phyloP scores from a whole-genome alignment of 169 alveolate genomes.

The Cryptosporidium parvum region DNA sequence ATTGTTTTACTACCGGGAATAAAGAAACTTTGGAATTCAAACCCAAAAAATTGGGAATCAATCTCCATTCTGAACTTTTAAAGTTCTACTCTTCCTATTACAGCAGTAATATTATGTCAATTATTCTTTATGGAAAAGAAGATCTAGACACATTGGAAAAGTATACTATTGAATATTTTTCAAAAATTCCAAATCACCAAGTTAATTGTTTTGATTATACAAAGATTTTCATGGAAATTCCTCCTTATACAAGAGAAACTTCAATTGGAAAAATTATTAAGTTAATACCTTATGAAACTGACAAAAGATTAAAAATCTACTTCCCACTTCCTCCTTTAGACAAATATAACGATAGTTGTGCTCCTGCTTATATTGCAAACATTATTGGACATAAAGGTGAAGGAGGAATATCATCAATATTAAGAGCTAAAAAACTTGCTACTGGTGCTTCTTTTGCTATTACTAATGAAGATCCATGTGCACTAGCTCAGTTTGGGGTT shows the following conservation, averaged over 20 bases:
- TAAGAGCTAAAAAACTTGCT: conserved; percentile 40
- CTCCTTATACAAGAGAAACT: conserved; percentile 52
- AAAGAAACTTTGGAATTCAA: conserved; percentile 74
- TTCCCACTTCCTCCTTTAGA: conserved; percentile 68
- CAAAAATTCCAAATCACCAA: conserved; percentile 37
- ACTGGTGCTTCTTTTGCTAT: conserved; percentile 54
- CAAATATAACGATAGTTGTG: conserved; percentile 42
- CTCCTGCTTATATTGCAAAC: conserved; percentile 43
- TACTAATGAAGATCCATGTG: conserved; percentile 64
- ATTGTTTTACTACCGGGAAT: conserved; percentile 79
- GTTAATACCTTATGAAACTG: conserved; percentile 57
- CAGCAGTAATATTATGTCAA: conserved; percentile 77
- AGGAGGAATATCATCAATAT: conserved; percentile 51
- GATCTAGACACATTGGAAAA: conserved; percentile 26
- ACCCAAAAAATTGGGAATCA: conserved; percentile 76
- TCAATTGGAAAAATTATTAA: conserved; percentile 32
- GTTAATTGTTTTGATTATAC: conserved; percentile 38
- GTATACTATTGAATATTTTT: conserved; percentile 41
- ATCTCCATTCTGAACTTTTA: conserved; percentile 70
- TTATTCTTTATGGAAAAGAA: conserved; percentile 34
- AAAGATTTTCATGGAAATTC: conserved; percentile 26
- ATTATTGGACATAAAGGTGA: conserved; percentile 54
- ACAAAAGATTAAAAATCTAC: conserved; percentile 48
- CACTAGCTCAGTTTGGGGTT: conserved; percentile 46
- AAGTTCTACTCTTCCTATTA: conserved; percentile 76